Evolutionary conservation across 1,284 basidiomycete species (phyloP).

Genomic region (Veloboletus limbatus): DNA sequence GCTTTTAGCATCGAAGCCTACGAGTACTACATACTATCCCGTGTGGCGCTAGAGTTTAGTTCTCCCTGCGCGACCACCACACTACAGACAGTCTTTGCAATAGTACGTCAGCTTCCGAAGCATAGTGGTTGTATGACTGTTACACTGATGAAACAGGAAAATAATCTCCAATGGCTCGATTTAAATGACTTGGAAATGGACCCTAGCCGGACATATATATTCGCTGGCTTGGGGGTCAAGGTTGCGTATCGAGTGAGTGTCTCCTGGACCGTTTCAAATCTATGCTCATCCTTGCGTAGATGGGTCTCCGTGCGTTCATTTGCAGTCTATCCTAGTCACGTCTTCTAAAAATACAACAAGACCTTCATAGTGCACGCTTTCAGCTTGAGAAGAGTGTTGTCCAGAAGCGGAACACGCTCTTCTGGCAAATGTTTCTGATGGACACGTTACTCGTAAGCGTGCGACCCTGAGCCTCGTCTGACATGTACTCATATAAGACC

Average conservation of each 20-base stretch:
- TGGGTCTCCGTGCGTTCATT: constrained; percentile 57
- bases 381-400: constrained; percentile 45
- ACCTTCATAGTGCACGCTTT: constrained; percentile 61
- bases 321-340: not conserved
- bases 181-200: constrained; percentile 50
- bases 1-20: constrained; percentile 49
- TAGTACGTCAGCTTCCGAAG: constrained; percentile 40
- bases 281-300: constrained; percentile 38
- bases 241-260: constrained; percentile 53
- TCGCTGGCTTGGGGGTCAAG: constrained; percentile 56
- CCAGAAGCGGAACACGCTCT: constrained; percentile 51
- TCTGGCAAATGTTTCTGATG: constrained; percentile 61
- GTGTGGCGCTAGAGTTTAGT: constrained; percentile 47
- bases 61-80: constrained; percentile 49
- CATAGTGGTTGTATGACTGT: not conserved
- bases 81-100: constrained; percentile 47
- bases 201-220: constrained; percentile 50
- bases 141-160: constrained; percentile 40
- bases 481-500: not conserved
- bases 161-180: constrained; percentile 58
- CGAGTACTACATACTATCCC: constrained; percentile 57
- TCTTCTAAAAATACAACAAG: constrained; percentile 34
- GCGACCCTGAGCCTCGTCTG: not conserved
- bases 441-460: constrained; percentile 57
- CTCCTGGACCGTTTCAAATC: not conserved